Conservation (phyloP, 1,139 yeast species). For the Candida frijolesensis region DNA sequence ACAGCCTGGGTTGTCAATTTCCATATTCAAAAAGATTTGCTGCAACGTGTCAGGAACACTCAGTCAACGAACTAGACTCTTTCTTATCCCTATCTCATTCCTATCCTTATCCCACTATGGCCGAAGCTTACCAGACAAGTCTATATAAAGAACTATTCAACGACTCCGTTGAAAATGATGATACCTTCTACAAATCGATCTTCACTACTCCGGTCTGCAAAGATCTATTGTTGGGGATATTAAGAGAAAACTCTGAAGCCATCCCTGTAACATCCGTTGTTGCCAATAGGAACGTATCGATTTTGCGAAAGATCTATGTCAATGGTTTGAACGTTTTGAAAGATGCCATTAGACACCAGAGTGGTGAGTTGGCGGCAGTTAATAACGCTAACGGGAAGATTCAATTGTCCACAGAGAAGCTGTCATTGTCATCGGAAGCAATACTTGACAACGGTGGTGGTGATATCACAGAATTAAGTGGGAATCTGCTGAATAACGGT, state of each 20-base stretch:
- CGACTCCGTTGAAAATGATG: slow-evolving; percentile 21
- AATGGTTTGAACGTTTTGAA: slow-evolving; percentile 23
- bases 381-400: neutral
- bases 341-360: slow-evolving; percentile 17
- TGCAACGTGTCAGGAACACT: neutral
- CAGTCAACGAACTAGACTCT: neutral
- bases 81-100: too few species aligned
- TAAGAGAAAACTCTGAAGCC: slow-evolving; percentile 25
- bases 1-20: too few species aligned
- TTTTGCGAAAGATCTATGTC: slow-evolving; percentile 22
- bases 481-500: slow-evolving; percentile 13
- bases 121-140: slow-evolving; percentile 17
- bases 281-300: slow-evolving; percentile 9
- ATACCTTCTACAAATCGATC: slow-evolving; percentile 24
- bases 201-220: slow-evolving; percentile 30
- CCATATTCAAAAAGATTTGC: neutral
- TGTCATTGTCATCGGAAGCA: neutral
- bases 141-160: slow-evolving; percentile 31
- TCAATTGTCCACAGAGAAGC: neutral
- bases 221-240: slow-evolving; percentile 26
- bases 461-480: slow-evolving; percentile 25
- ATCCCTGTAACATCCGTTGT: slow-evolving; percentile 6
- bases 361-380: neutral
- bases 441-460: slow-evolving; percentile 24
- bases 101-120: slow-evolving; percentile 11